Base-by-base conservation (phyloP, 345 rosid genomes). In the Lepidium sativum region DNA sequence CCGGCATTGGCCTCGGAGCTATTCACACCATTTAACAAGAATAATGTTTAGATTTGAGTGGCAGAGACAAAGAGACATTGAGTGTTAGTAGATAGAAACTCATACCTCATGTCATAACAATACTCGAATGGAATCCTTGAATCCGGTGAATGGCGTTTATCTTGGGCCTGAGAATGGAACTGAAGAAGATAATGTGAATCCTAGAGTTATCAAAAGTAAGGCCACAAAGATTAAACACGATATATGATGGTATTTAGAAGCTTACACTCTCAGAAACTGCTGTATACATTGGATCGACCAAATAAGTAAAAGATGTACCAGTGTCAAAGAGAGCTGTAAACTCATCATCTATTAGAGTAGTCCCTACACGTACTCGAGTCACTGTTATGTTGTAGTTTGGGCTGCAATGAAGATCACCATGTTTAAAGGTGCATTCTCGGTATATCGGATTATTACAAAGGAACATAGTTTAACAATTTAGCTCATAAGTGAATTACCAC, bases 231-330 rank as follows among this genome's bases (percentile, higher is more conserved):
- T 35, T 23, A 51, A 31, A 12, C 21, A 49, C 5, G 1, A 10
- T 13, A 41, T 17, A 38, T 27, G 11, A 42, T 60, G 44, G 32
- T 38, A 60, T 33, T 25, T 59, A 66, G 69, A 61, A 78, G 70
- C 95, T 60, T 80, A 83, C 95, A 62, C 73, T 82, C 68, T 83
- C 83, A 0, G 83, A 54, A 47, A 94, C 78, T 67, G 57, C 74
- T 34, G 83, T 68, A 55, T 84, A 87, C 51, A 77, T 60, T 6
- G 92, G 84, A 50, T 81, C 87, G 25, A 80, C 82, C 76, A 90
- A 69, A 75, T 85, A 87, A 12, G 95, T 87, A 69, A 94, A 94
- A 2, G 97, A 87, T 58, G 97, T 90, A n/a, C 95, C 84, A 8
- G 95, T 81, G 75, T 87, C 85, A 72, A 92, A 89, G 57, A 84